Conservation (phyloP, 805 yeast species). For the Candida sonorensis region DNA sequence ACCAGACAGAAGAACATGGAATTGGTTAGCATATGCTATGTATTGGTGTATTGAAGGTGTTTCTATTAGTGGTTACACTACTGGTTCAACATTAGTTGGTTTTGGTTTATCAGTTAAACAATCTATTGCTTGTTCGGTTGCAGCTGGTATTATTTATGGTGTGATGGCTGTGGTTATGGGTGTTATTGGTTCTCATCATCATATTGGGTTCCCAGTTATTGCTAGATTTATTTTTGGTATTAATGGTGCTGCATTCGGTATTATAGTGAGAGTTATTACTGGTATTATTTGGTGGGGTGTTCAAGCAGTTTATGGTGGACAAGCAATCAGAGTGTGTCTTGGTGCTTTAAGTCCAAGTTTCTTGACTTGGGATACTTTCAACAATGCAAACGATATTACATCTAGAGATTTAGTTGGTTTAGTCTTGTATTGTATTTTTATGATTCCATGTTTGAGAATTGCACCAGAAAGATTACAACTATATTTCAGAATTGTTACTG, state of each 20-base stretch:
- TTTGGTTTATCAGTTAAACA: constrained; percentile 25
- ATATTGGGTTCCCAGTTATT: constrained; percentile 41
- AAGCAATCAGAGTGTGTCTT: constrained; percentile 32
- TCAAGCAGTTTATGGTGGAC: constrained; percentile 43
- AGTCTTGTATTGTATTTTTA: constrained; percentile 34
- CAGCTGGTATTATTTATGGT: constrained; percentile 42
- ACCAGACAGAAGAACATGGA: constrained; percentile 40
- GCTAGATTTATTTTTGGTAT: constrained; percentile 40
- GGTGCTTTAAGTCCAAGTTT: constrained; percentile 34
- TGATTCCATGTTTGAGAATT: constrained; percentile 20
- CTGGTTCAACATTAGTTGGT: constrained; percentile 15
- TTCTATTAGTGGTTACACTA: constrained; percentile 16
- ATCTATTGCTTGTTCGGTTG: constrained; percentile 35
- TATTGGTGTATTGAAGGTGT: constrained; percentile 34
- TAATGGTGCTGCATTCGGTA: constrained; percentile 36
- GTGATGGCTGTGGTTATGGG: constrained; percentile 40
- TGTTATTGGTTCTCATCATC: constrained; percentile 43
- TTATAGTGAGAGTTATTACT: constrained; percentile 35
- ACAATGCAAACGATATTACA: constrained; percentile 31
- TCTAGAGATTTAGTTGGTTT: constrained; percentile 38
- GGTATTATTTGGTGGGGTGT: constrained; percentile 40
- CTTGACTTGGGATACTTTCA: constrained; percentile 31
- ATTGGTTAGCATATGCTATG: constrained; percentile 32
- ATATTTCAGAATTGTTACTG: constrained; percentile 17
- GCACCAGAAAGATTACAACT: constrained; percentile 25